These are phyloP conservation scores for Protea cynaroides DNA, from an alignment of 164 flowering plant species.

Conservation along the genomic window DNA sequence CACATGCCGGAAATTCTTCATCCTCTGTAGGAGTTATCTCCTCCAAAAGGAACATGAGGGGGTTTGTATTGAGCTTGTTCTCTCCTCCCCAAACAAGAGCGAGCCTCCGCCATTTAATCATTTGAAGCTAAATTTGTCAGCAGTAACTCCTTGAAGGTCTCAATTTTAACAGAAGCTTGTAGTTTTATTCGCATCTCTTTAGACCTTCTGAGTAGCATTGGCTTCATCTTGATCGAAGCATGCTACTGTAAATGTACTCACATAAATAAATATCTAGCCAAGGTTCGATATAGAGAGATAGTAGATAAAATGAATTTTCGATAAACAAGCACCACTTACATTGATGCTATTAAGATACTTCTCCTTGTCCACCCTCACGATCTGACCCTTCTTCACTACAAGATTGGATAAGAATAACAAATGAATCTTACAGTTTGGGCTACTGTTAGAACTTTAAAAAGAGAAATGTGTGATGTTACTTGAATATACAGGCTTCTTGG, in stretches of 20 bases:
- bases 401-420: neutral
- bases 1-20: too few species aligned
- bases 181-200: neutral
- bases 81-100: too few species aligned
- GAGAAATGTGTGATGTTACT: conserved; percentile 25
- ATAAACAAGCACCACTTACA: conserved; percentile 34
- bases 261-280: neutral
- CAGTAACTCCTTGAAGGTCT: too few species aligned
- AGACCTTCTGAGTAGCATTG: neutral
- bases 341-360: conserved; percentile 83
- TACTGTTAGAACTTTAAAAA: neutral
- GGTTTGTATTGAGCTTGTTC: too few species aligned
- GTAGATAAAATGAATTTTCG: neutral
- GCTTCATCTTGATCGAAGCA: neutral
- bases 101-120: too few species aligned
- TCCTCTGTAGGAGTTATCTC: too few species aligned
- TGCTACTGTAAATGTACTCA: neutral
- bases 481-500: conserved; percentile 66
- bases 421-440: neutral
- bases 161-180: too few species aligned
- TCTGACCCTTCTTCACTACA: conserved; percentile 90
- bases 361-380: conserved; percentile 84
- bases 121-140: too few species aligned
- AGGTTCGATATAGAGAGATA: neutral
- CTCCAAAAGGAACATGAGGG: too few species aligned